Evolutionary conservation across 2,329 filamentous ascomycete species (phyloP).

Genomic region (Monosporascus sp.): DNA sequence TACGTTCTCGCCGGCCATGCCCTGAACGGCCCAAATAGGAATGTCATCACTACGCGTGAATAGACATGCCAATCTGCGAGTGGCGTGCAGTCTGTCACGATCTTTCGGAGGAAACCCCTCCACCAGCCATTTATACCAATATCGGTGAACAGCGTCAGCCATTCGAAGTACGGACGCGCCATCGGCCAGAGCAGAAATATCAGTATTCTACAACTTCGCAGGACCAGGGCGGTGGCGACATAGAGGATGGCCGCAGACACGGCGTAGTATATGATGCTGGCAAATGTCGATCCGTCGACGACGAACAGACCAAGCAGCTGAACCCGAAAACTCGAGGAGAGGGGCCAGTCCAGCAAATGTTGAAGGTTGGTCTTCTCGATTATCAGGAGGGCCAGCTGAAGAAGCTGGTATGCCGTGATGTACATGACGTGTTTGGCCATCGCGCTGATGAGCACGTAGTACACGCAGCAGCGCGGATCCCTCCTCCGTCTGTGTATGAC

Average conservation of each 20-base stretch:
- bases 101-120: not conserved
- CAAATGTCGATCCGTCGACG: not conserved
- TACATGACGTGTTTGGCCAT: slow-evolving; percentile 19
- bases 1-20: slow-evolving; percentile 21
- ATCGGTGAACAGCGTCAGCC: slow-evolving; percentile 11
- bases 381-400: slow-evolving; percentile 5
- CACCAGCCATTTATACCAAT: not conserved
- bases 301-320: not conserved
- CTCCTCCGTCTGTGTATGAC: slow-evolving; percentile 2
- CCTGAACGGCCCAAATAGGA: slow-evolving; percentile 16
- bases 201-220: slow-evolving; percentile 2
- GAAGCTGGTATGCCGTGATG: slow-evolving; percentile 21
- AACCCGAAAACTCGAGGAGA: too few relatives aligned
- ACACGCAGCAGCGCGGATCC: slow-evolving; percentile 10
- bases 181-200: slow-evolving; percentile 3
- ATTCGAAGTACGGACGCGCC: slow-evolving; percentile 16
- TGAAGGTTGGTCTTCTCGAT: not conserved
- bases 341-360: not conserved
- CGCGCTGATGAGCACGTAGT: slow-evolving; percentile 16
- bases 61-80: slow-evolving; percentile 9
- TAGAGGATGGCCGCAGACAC: slow-evolving; percentile 8
- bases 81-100: slow-evolving; percentile 9
- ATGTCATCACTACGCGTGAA: slow-evolving; percentile 15
- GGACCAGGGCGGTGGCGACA: slow-evolving; percentile 10
- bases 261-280: not conserved